Percentiles rank a stretch among this genome's conserved stretches.
These are phyloP conservation scores for Podospora conica DNA, from an alignment of 495 filamentous ascomycete genomes.

Conservation along the genomic window DNA sequence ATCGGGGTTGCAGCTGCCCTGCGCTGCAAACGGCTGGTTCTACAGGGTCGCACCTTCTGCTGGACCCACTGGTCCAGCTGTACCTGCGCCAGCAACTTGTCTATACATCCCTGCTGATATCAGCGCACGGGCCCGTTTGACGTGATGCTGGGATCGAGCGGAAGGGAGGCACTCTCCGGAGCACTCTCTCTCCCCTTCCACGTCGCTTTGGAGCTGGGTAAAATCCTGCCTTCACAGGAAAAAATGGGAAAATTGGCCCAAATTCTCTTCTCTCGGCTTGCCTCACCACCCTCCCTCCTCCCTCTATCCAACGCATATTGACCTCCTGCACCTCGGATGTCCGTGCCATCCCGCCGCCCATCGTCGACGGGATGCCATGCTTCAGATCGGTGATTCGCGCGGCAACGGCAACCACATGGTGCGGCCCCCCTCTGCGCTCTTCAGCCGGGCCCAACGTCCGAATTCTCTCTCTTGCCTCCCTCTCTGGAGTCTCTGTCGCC, in stretches of 20 bases:
- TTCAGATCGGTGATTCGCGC: not conserved
- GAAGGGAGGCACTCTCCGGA: not conserved
- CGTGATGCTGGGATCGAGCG: not conserved
- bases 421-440: not conserved
- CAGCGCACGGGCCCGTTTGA: not conserved
- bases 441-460: not conserved
- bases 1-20: not conserved
- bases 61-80: not conserved
- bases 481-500: not conserved
- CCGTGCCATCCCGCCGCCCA: not conserved
- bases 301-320: not conserved
- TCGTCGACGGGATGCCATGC: not conserved
- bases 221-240: not conserved
- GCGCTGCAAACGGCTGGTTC: no score
- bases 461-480: not conserved
- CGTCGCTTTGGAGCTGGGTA: not conserved
- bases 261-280: not conserved
- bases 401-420: not conserved
- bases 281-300: not conserved
- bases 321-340: conserved; percentile 1
- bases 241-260: not conserved
- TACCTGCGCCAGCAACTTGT: not conserved
- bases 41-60: not conserved
- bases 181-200: not conserved
- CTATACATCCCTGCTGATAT: not conserved